Percentiles rank a stretch among this genome's conserved stretches.
phyloP scores from a whole-genome alignment of 2,329 filamentous ascomycete species.

The Fusarium sarcochroum region DNA sequence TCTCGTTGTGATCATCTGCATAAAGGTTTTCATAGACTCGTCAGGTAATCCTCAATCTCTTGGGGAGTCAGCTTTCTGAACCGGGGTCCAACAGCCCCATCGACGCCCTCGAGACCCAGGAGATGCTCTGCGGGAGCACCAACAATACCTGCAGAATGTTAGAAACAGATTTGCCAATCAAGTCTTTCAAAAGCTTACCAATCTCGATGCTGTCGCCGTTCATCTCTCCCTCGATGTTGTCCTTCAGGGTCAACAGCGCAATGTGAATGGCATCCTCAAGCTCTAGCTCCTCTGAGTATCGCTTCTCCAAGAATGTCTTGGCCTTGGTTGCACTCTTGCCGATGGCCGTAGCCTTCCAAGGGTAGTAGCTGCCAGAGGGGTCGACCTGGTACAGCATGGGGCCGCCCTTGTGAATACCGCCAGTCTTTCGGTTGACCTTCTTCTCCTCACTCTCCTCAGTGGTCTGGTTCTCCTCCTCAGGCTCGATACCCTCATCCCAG shows the following conservation, averaged over 20 bases:
- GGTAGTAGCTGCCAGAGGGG: constrained; percentile 98
- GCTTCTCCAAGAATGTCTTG: constrained; percentile 99
- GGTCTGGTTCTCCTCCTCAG: constrained; percentile 76
- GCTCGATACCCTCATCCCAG: constrained; percentile 97
- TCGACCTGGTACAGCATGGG: constrained; percentile 99
- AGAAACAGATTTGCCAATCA: constrained; percentile 20
- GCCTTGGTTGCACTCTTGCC: constrained; percentile 98
- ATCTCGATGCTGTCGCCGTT: constrained; percentile 99
- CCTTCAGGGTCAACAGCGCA: constrained; percentile 95
- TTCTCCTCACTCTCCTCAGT: constrained; percentile 75
- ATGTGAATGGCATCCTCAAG: constrained; percentile 99
- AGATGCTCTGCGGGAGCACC: constrained; percentile 94
- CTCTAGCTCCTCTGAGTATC: constrained; percentile 97
- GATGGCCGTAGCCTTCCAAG: constrained; percentile 99
- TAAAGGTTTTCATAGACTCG: constrained; percentile 81
- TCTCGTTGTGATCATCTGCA: constrained; percentile 46
- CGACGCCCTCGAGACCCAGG: constrained; percentile 90
- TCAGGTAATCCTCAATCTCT: constrained; percentile 99
- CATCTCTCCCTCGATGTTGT: constrained; percentile 99
- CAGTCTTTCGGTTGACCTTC: constrained; percentile 87
- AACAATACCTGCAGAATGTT: constrained; percentile 79
- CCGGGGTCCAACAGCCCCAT: constrained; percentile 85
- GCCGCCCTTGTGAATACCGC: constrained; percentile 93
- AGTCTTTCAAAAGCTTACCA: constrained; percentile 67
- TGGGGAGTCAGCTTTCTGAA: constrained; percentile 97